Percentiles rank a stretch among this genome's conserved stretches.
Conservation (phyloP, 768 basidiomycete species). For the Trametes cubensis region DNA sequence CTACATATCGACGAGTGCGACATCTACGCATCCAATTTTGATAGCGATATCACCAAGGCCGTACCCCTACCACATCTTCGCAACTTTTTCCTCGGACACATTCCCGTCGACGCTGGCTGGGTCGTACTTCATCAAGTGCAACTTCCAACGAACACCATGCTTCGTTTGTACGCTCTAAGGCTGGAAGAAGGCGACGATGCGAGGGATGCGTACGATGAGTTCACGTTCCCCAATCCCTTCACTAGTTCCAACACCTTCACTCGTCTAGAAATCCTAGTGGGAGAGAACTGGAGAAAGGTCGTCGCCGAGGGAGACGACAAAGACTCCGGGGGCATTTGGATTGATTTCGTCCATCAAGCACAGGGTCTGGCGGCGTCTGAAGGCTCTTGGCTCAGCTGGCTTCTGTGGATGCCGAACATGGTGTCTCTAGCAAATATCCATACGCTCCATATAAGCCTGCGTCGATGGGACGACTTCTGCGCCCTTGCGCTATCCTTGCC, state of each 20-base stretch:
- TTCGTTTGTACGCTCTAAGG: not conserved
- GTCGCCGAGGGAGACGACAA: not conserved
- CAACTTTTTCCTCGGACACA: not conserved
- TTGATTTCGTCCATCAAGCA: constrained; percentile 3
- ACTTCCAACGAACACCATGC: not conserved
- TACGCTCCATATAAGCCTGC: not conserved
- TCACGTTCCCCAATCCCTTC: not conserved
- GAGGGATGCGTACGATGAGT: not conserved
- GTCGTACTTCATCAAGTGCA: not conserved
- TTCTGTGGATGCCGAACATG: not conserved
- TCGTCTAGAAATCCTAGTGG: not conserved
- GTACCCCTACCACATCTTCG: not conserved
- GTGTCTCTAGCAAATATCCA: not conserved
- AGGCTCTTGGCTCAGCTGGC: not conserved
- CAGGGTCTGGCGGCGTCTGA: not conserved
- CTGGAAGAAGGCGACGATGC: not conserved
- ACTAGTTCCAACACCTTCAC: not conserved
- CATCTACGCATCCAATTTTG: not conserved
- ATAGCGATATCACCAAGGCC: not conserved
- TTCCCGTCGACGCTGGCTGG: not conserved
- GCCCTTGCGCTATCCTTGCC: not conserved
- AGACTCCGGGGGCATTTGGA: not conserved
- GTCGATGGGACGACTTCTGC: not conserved
- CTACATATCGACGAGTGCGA: constrained; percentile 3
- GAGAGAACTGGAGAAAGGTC: not conserved